Base-by-base conservation (phyloP, 176 grass and related monocot species). In the Raddia guianensis region DNA sequence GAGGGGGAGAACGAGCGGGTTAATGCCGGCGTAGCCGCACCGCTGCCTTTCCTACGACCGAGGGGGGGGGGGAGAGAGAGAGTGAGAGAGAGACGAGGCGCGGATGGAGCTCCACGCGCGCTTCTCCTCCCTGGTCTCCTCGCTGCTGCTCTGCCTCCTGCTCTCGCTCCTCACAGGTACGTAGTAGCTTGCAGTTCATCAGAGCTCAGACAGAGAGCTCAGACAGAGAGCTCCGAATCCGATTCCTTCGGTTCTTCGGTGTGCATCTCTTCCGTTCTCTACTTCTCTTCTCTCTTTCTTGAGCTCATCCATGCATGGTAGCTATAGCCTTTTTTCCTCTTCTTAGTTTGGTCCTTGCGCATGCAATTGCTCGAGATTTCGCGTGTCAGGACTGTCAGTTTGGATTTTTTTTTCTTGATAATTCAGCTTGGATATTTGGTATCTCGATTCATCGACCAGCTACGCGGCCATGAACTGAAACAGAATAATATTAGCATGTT, bases 101-200 rank as follows among this genome's bases (percentile, higher is more conserved):
- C 48, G 6, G 58, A 66, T 73, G 87, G 81, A 78, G 34, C 75
- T 47, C 80, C 4, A 52, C 69, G 15, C 6, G 53, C 14, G 18
- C 53, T 13, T 82, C 44, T 20, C 43, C 18, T 57, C 48, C 33
- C 85, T 46, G 64, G 3, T 21, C 20, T 50, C n/a, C 73, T 76
- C 61, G 47, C 49, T 82, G 18, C 79, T 47, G 70, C 40, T 86
- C 73, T 80, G 57, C 76, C 46, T 80, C 81, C 61, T 47, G 10
- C 81, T 88, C 50, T 84, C 64, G 55, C 86, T 89, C 45, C 33
- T 91, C 49, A 79, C 75, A 86, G 93, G 90, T 92, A 21, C 50
- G n/a, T 3, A n/a, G 19, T 27, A 27, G 27, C 27, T 0, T 27
- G 27, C 27, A 27, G 27, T 27, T 27, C 27, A 27, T 27, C 27